A percentile compares a stretch with the other conserved stretches of the same genome.
phyloP scores from a whole-genome alignment of 108 stramenopile species.

The Nitzschia sp. region DNA sequence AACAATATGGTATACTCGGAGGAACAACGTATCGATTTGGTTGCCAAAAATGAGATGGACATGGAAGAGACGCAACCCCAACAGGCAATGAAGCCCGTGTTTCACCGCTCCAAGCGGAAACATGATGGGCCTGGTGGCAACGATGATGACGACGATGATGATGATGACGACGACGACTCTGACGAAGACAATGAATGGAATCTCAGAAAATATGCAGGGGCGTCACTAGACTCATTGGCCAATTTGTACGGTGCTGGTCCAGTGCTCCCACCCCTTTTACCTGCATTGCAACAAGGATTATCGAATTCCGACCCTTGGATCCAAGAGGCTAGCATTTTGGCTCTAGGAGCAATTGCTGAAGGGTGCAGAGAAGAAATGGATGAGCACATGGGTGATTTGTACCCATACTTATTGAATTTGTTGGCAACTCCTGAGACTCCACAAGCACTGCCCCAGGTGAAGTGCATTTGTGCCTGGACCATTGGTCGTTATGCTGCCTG shows the following conservation, averaged over 20 bases:
- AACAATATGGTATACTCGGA: conserved; percentile 82
- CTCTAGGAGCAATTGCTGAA: conserved; percentile 86
- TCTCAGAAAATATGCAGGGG: conserved; percentile 85
- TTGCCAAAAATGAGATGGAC: conserved; percentile 77
- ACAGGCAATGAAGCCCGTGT: conserved; percentile 76
- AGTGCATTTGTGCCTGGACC: conserved; percentile 85
- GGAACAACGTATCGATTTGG: conserved; percentile 69
- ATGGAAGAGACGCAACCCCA: conserved; percentile 40
- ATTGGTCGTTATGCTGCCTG: conserved; percentile 78
- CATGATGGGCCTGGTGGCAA: conserved; percentile 44
- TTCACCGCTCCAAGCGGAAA: conserved; percentile 64
- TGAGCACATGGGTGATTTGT: conserved; percentile 66
- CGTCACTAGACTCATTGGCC: conserved; percentile 78
- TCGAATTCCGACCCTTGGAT: conserved; percentile 77
- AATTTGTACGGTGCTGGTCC: conserved; percentile 62
- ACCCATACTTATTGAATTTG: conserved; percentile 79
- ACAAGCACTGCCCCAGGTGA: conserved; percentile 71
- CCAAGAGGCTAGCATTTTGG: conserved; percentile 86
- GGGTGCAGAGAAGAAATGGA: conserved; percentile 81
- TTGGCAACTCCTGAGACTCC: conserved; percentile 46
- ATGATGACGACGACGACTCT: conserved; percentile 53
- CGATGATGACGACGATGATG: conserved; percentile 60
- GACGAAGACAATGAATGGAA: conserved; percentile 89
- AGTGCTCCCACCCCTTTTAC: conserved; percentile 75
- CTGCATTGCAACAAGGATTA: conserved; percentile 73